Conservation (phyloP, 495 filamentous ascomycete genomes). For the Hyaloscypha variabilis region DNA sequence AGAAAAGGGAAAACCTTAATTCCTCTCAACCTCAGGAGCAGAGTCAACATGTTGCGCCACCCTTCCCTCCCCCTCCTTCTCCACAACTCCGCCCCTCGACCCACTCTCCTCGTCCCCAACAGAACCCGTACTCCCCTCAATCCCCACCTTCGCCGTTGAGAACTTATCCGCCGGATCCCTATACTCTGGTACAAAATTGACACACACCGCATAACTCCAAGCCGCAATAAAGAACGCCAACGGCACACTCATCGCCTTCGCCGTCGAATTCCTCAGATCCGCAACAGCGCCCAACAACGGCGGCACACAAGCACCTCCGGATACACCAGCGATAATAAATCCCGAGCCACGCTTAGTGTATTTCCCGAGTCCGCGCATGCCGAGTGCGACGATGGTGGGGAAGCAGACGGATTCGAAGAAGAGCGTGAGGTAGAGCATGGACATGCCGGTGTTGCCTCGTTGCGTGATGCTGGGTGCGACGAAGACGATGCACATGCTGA, state of each 20-base stretch:
- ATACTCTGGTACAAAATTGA: constrained; percentile 68
- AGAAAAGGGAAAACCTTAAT: no score
- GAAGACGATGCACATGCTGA: constrained; percentile 59
- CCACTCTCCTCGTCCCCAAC: constrained; percentile 32
- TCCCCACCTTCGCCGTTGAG: constrained; percentile 53
- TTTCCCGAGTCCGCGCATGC: constrained; percentile 60
- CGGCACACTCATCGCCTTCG: constrained; percentile 59
- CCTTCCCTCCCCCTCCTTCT: constrained; percentile 12
- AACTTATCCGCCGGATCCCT: constrained; percentile 62
- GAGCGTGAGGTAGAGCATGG: constrained; percentile 56
- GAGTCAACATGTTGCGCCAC: neutral
- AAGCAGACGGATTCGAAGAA: constrained; percentile 68
- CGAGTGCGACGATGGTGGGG: constrained; percentile 64
- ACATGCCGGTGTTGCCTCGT: constrained; percentile 47
- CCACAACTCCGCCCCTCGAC: constrained; percentile 33
- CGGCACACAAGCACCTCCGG: constrained; percentile 57
- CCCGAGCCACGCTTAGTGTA: constrained; percentile 62
- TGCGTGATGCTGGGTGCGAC: constrained; percentile 37
- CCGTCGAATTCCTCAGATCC: constrained; percentile 49
- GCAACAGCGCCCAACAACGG: constrained; percentile 52
- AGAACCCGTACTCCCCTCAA: constrained; percentile 31
- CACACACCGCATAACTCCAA: constrained; percentile 56
- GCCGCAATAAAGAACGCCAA: constrained; percentile 60
- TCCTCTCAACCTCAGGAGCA: neutral
- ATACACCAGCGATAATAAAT: constrained; percentile 58